These are phyloP conservation scores for Talaromyces sp. DNA, from an alignment of 2,329 filamentous ascomycete genomes.

Conservation along the genomic window DNA sequence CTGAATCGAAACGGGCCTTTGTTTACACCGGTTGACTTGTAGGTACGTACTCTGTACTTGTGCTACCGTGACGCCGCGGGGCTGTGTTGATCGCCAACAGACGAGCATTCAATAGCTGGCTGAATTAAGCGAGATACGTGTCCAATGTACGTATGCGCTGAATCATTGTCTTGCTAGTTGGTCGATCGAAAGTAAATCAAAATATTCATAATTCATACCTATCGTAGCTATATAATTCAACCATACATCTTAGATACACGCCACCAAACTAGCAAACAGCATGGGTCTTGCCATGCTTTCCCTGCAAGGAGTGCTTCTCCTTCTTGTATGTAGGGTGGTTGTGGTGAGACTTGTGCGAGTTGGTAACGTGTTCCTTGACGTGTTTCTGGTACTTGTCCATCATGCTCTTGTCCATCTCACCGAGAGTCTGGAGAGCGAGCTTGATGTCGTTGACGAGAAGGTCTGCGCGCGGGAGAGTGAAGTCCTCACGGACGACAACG, in stretches of 20 bases:
- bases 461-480: conserved; percentile 78
- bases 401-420: conserved; percentile 69
- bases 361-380: conserved; percentile 57
- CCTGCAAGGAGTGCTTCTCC: conserved; percentile 84
- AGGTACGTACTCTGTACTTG: neutral
- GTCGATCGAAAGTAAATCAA: too few relatives aligned
- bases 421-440: conserved; percentile 68
- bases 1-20: neutral
- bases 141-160: neutral
- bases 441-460: conserved; percentile 75
- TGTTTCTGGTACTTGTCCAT: conserved; percentile 66
- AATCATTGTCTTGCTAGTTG: too few relatives aligned
- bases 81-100: conserved; percentile 3
- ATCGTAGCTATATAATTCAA: neutral
- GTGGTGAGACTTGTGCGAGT: conserved; percentile 55
- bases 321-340: conserved; percentile 57
- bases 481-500: conserved; percentile 90
- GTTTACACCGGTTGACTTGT: neutral
- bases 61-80: neutral
- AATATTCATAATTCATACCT: neutral
- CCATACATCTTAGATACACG: neutral
- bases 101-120: neutral
- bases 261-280: conserved; percentile 64
- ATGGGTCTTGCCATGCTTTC: conserved; percentile 88
- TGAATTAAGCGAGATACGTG: neutral